Conservation (phyloP, 108 stramenopile species). For the Cyclotella sp. region DNA sequence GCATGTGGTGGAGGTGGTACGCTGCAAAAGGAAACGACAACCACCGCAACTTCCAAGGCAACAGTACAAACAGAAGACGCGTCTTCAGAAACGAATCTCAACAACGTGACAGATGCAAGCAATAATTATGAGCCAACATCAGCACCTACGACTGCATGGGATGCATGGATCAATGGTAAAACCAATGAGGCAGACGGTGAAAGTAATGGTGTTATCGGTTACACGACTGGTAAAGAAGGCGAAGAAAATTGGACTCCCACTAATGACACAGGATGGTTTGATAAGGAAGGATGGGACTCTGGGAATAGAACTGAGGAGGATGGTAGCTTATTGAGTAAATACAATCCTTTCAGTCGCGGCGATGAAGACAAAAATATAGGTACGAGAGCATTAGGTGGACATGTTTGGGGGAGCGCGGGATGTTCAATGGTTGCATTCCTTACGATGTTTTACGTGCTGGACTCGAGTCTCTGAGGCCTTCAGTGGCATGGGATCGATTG, state of each 20-base stretch:
- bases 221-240: constrained; percentile 7
- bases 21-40: background rate
- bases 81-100: background rate
- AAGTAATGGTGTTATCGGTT: constrained; percentile 4
- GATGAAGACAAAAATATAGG: constrained; percentile 9
- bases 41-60: background rate
- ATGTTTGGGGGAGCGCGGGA: too few relatives aligned
- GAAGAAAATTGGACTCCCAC: constrained; percentile 5
- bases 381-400: too few relatives aligned
- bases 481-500: too few relatives aligned
- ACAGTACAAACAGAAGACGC: background rate
- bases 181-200: background rate
- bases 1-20: constrained; percentile 34
- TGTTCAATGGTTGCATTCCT: too few relatives aligned
- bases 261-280: constrained; percentile 28
- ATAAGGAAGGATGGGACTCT: constrained; percentile 19
- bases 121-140: constrained; percentile 12
- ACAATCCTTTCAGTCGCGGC: constrained; percentile 9
- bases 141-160: constrained; percentile 32
- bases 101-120: background rate
- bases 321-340: constrained; percentile 5
- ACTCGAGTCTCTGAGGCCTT: too few relatives aligned
- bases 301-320: constrained; percentile 21
- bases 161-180: constrained; percentile 15
- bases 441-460: too few relatives aligned